Conservation (phyloP, 2,329 filamentous ascomycete genomes). For the Beauveria asiatica region DNA sequence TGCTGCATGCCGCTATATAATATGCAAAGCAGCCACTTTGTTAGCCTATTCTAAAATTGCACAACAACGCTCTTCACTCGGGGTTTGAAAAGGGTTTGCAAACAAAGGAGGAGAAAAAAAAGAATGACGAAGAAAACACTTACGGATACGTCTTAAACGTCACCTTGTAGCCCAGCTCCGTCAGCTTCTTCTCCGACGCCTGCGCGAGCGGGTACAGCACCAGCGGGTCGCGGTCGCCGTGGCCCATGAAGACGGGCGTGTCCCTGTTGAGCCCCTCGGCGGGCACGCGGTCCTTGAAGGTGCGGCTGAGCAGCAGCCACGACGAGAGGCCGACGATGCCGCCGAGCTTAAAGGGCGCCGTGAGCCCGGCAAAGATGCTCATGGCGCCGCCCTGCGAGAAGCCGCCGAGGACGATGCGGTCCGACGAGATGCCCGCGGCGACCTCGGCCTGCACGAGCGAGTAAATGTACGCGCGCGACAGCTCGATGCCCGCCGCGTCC, state of each 20-base stretch:
- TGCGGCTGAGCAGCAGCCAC: slow-evolving; percentile 60
- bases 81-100: background rate
- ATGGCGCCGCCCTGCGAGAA: slow-evolving; percentile 87
- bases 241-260: slow-evolving; percentile 77
- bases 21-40: background rate
- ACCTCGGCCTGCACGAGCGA: slow-evolving; percentile 71
- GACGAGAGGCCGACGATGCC: slow-evolving; percentile 80
- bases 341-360: slow-evolving; percentile 63
- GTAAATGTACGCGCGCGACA: slow-evolving; percentile 66
- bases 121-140: slow-evolving; percentile 19
- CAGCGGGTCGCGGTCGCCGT: slow-evolving; percentile 66
- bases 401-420: slow-evolving; percentile 76
- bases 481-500: slow-evolving; percentile 66
- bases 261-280: slow-evolving; percentile 40
- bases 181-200: slow-evolving; percentile 57
- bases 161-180: slow-evolving; percentile 62
- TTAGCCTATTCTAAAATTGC: background rate
- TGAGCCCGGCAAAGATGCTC: slow-evolving; percentile 72
- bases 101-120: background rate
- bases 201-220: slow-evolving; percentile 62
- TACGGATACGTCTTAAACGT: slow-evolving; percentile 69
- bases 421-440: slow-evolving; percentile 66
- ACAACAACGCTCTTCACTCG: background rate
- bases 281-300: slow-evolving; percentile 34
- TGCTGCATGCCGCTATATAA: slow-evolving; percentile 60